phyloP scores from a whole-genome alignment of 805 yeast species.

The Lachancea fermentati region DNA sequence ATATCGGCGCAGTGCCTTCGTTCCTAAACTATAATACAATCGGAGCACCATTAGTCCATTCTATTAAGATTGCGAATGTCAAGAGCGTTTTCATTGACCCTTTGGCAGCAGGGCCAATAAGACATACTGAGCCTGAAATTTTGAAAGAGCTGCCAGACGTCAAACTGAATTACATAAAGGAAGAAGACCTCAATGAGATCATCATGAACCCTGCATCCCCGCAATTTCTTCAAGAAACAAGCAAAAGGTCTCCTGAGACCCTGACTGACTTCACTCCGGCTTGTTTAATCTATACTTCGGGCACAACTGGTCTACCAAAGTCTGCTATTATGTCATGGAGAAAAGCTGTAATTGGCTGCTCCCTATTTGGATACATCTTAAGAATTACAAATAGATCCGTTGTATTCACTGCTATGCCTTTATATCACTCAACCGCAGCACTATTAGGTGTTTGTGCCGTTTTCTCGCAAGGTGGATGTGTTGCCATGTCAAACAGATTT shows the following conservation, averaged over 20 bases:
- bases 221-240: slow-evolving; percentile 49
- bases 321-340: slow-evolving; percentile 93
- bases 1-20: slow-evolving; percentile 84
- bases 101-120: slow-evolving; percentile 50
- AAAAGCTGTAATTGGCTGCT: slow-evolving; percentile 66
- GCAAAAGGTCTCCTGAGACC: slow-evolving; percentile 47
- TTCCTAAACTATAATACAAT: slow-evolving; percentile 75
- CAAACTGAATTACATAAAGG: slow-evolving; percentile 46
- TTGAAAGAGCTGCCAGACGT: slow-evolving; percentile 34
- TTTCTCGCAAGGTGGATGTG: slow-evolving; percentile 61
- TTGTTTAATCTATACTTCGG: slow-evolving; percentile 80
- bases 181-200: slow-evolving; percentile 40
- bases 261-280: slow-evolving; percentile 59
- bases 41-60: slow-evolving; percentile 73
- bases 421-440: slow-evolving; percentile 92
- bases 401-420: slow-evolving; percentile 89
- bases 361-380: slow-evolving; percentile 64
- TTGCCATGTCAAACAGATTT: slow-evolving; percentile 74
- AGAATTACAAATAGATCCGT: slow-evolving; percentile 48
- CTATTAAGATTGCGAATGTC: slow-evolving; percentile 63
- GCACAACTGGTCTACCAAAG: slow-evolving; percentile 92
- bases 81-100: slow-evolving; percentile 69
- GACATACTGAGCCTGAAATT: slow-evolving; percentile 43
- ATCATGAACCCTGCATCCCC: slow-evolving; percentile 38
- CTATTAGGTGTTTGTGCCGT: slow-evolving; percentile 76